These are phyloP conservation scores for Blastocystis sp. DNA, from an alignment of 352 stramenopile genomes.

Conservation along the genomic window DNA sequence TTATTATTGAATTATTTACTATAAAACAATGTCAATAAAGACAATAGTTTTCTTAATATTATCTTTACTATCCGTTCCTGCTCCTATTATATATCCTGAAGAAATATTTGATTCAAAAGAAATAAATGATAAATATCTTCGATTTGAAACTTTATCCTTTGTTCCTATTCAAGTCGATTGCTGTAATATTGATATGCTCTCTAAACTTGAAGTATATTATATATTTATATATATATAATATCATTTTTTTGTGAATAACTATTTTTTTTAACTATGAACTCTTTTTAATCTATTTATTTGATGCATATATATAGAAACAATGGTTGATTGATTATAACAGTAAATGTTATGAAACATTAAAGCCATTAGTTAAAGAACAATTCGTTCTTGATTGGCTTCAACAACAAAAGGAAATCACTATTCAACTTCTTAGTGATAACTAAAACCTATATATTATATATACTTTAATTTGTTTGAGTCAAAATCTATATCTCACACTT, in stretches of 20 bases:
- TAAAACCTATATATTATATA: no score
- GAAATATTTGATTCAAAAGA: no score
- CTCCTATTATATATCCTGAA: slow-evolving; percentile 54
- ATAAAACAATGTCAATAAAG: no score
- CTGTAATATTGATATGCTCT: slow-evolving; percentile 73
- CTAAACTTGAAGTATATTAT: no score
- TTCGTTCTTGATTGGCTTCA: slow-evolving; percentile 49
- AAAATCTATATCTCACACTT: no score
- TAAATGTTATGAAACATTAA: slow-evolving; percentile 58
- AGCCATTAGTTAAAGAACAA: slow-evolving; percentile 56
- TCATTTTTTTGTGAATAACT: no score
- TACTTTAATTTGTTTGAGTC: no score
- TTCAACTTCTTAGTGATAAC: no score
- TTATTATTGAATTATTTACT: slow-evolving; percentile 36
- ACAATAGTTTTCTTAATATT: slow-evolving; percentile 23
- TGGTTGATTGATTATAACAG: slow-evolving; percentile 73
- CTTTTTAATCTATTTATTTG: no score
- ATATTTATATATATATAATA: no score
- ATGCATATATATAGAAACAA: slow-evolving; percentile 61
- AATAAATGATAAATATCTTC: slow-evolving; percentile 65
- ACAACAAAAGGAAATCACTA: slow-evolving; percentile 42
- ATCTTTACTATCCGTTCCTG: slow-evolving; percentile 44
- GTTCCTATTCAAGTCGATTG: slow-evolving; percentile 90
- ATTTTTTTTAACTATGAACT: no score
- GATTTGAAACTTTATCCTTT: slow-evolving; percentile 85